Conservation (phyloP, 2,329 filamentous ascomycete genomes). For the Delphinella strobiligena region DNA sequence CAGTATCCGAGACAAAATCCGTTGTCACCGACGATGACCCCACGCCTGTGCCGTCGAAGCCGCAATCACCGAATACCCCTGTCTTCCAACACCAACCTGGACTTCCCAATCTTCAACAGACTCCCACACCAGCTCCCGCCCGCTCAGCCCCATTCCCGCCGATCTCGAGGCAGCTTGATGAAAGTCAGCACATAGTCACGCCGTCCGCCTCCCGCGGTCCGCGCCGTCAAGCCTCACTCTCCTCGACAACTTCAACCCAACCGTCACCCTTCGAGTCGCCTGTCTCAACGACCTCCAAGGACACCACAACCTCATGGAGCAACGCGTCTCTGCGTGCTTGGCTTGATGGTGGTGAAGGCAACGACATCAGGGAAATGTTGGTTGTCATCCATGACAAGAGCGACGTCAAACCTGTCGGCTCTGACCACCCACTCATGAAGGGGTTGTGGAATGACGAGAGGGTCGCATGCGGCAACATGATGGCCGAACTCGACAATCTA, state of each 20-base stretch:
- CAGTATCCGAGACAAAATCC: slow-evolving; percentile 4
- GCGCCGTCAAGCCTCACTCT: slow-evolving; percentile 4
- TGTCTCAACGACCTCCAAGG: slow-evolving; percentile 32
- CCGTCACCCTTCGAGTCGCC: slow-evolving; percentile 26
- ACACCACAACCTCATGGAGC: slow-evolving; percentile 61
- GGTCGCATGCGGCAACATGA: slow-evolving; percentile 20
- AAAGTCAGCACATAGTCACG: too few relatives aligned
- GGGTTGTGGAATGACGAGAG: slow-evolving; percentile 74
- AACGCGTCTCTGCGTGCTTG: slow-evolving; percentile 77
- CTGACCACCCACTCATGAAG: slow-evolving; percentile 75
- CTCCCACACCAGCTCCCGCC: background rate
- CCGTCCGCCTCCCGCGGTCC: too few relatives aligned
- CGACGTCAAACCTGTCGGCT: slow-evolving; percentile 63
- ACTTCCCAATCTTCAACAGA: background rate
- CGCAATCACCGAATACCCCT: slow-evolving; percentile 15
- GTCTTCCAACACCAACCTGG: slow-evolving; percentile 1
- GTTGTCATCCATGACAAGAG: slow-evolving; percentile 88
- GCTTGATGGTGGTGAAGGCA: slow-evolving; percentile 62
- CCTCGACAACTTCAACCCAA: slow-evolving; percentile 9
- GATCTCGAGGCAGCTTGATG: background rate
- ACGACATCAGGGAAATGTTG: slow-evolving; percentile 79
- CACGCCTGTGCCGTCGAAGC: slow-evolving; percentile 16
- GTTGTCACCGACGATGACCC: slow-evolving; percentile 15
- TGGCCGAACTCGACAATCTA: slow-evolving; percentile 72
- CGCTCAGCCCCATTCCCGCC: slow-evolving; percentile 5